Evolutionary conservation across 108 stramenopile species (phyloP).

Genomic region (Cyclotella cryptica): DNA sequence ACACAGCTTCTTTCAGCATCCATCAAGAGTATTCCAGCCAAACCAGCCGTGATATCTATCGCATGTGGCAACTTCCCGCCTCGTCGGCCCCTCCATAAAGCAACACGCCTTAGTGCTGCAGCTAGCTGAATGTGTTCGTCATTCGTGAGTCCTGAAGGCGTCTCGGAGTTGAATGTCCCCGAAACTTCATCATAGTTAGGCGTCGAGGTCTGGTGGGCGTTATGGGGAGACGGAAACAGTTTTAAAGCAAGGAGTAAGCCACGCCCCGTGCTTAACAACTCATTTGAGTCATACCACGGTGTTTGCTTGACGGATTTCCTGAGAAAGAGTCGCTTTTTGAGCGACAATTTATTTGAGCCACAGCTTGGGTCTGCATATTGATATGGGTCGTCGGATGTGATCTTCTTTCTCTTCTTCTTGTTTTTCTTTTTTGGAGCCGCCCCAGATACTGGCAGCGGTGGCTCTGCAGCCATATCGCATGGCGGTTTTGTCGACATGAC

Average conservation of each 20-base stretch:
- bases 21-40: slow-evolving; percentile 67
- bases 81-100: slow-evolving; percentile 70
- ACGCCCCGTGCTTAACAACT: slow-evolving; percentile 29
- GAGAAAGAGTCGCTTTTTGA: slow-evolving; percentile 33
- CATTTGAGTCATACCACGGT: slow-evolving; percentile 53
- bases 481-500: not conserved
- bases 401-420: slow-evolving; percentile 35
- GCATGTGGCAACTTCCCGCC: slow-evolving; percentile 69
- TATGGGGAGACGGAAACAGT: slow-evolving; percentile 36
- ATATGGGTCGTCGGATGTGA: not conserved
- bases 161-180: not conserved
- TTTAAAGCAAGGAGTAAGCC: slow-evolving; percentile 39
- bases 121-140: slow-evolving; percentile 34
- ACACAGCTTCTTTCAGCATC: slow-evolving; percentile 44
- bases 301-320: slow-evolving; percentile 35
- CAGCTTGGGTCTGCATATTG: not conserved
- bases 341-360: slow-evolving; percentile 34
- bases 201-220: not conserved
- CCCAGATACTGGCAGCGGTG: not conserved
- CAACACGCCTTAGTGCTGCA: slow-evolving; percentile 61
- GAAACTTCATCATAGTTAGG: not conserved
- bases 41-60: slow-evolving; percentile 69
- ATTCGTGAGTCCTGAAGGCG: slow-evolving; percentile 15
- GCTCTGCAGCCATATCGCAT: not conserved
- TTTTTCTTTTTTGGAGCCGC: slow-evolving; percentile 6